These are phyloP conservation scores for Amanita subjunquillea DNA, from an alignment of 768 basidiomycete species.

Conservation along the genomic window DNA sequence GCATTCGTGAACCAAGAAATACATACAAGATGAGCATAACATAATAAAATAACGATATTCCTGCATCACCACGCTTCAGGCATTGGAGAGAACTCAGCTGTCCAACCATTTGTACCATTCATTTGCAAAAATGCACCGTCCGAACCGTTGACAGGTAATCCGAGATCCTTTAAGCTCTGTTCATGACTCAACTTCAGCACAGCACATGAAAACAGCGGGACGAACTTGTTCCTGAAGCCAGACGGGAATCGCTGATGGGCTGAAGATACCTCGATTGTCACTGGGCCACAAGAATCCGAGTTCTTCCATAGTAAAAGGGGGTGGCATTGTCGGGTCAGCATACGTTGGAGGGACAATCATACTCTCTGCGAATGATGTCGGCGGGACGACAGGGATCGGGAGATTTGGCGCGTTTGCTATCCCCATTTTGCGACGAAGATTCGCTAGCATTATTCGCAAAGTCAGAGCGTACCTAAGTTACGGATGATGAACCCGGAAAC, in stretches of 20 bases:
- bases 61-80: constrained; percentile 71
- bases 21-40: neutral
- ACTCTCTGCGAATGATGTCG: constrained; percentile 42
- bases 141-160: constrained; percentile 83
- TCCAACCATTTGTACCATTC: constrained; percentile 64
- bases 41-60: neutral
- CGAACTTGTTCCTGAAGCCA: constrained; percentile 89
- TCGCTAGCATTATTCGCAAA: constrained; percentile 87
- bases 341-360: constrained; percentile 53
- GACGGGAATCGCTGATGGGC: constrained; percentile 71
- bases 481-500: neutral
- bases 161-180: constrained; percentile 84
- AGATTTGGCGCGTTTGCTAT: constrained; percentile 38
- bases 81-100: constrained; percentile 62
- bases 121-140: constrained; percentile 85
- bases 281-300: constrained; percentile 69
- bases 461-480: constrained; percentile 70
- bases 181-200: constrained; percentile 6
- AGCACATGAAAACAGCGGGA: constrained; percentile 4
- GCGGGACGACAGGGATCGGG: constrained; percentile 40
- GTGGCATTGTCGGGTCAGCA: constrained; percentile 40
- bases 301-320: constrained; percentile 78
- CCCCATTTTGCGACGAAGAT: constrained; percentile 82
- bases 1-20: neutral
- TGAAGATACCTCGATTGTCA: constrained; percentile 50